These are phyloP conservation scores for Cenococcum geophilum DNA, from an alignment of 495 filamentous ascomycete genomes.

Conservation along the genomic window DNA sequence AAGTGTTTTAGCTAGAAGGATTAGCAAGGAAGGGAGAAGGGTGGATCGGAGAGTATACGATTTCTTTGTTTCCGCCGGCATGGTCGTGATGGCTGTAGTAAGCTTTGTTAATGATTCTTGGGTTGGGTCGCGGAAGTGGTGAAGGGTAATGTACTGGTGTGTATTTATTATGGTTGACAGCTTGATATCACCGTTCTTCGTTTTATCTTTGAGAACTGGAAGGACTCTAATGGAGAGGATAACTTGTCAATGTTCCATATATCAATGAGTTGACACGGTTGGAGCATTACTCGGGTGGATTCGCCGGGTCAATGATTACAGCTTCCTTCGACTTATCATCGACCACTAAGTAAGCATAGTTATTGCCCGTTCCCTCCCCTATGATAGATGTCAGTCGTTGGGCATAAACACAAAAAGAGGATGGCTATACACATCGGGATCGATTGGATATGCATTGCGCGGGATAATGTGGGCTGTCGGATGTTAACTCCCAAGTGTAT, in stretches of 20 bases:
- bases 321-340: slow-evolving; percentile 87
- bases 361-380: slow-evolving; percentile 89
- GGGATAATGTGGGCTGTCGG: slow-evolving; percentile 17
- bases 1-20: slow-evolving; percentile 57
- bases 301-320: slow-evolving; percentile 92
- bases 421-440: slow-evolving; percentile 91
- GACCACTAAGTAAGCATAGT: slow-evolving; percentile 92
- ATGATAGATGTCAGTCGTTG: not conserved
- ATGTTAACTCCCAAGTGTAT: slow-evolving; percentile 10
- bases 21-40: not conserved
- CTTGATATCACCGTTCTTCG: slow-evolving; percentile 65
- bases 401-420: not conserved
- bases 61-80: slow-evolving; percentile 80
- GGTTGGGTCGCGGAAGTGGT: not conserved
- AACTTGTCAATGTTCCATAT: not conserved
- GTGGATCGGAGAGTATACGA: slow-evolving; percentile 46
- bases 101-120: slow-evolving; percentile 5
- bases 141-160: slow-evolving; percentile 65
- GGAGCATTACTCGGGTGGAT: slow-evolving; percentile 74
- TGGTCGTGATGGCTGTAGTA: slow-evolving; percentile 79
- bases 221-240: slow-evolving; percentile 55
- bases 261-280: not conserved
- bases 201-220: slow-evolving; percentile 69
- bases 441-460: slow-evolving; percentile 87
- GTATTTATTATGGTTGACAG: slow-evolving; percentile 90